Evolutionary conservation across 352 stramenopile species (phyloP), one percentile per base, ranked within the genome.

Genomic region (Globisporangium carolinianum): DNA sequence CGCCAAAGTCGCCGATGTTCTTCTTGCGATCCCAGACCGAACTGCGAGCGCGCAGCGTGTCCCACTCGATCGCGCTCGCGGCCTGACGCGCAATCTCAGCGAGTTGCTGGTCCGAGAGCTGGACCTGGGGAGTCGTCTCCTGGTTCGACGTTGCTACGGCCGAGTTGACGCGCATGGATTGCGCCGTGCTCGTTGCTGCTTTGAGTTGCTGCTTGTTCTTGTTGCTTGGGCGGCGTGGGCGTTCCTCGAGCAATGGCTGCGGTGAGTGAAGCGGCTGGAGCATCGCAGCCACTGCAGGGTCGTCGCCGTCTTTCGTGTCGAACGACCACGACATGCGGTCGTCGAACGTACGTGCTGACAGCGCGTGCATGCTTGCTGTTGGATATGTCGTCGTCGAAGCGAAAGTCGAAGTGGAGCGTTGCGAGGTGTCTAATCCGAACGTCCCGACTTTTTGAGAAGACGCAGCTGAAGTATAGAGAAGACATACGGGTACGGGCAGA

Each of bases 11-110:
- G 7, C 42, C 58, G 7, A 58, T 4, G 4, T 36, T 61, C 42
- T 57, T 65, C 47, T 60, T 56, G 41, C 61, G 61, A 39, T 65
- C 53, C 60, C 60, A 65, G 51, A 64, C 62, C 6, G 51, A 58
- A 45, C 35, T 61, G 5, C 58, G 58, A 5, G 50, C 60, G 17
- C 62, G 53, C n/a, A 65, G 18, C 37, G 56, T 52, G 32, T 54
- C 53, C 60, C 60, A 61, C 12, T 65, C 48, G 60, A 65, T 61
- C 47, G 47, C 39, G 12, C 4, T n/a, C 1, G 53, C 43, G 4
- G 60, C 53, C 0, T 2, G 2, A 36, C 24, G 53, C 3, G 60
- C 55, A n/a, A 38, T 7, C 15, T 57, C 24, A 1, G n/a, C 53
- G 17, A 65, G 49, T 5, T 39, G 39, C 0, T 24, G 35, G 43